Evolutionary conservation across 371 early-diverging fungal genomes (phyloP), one percentile per base, ranked within the genome.

Genomic region (Mortierella sp.): DNA sequence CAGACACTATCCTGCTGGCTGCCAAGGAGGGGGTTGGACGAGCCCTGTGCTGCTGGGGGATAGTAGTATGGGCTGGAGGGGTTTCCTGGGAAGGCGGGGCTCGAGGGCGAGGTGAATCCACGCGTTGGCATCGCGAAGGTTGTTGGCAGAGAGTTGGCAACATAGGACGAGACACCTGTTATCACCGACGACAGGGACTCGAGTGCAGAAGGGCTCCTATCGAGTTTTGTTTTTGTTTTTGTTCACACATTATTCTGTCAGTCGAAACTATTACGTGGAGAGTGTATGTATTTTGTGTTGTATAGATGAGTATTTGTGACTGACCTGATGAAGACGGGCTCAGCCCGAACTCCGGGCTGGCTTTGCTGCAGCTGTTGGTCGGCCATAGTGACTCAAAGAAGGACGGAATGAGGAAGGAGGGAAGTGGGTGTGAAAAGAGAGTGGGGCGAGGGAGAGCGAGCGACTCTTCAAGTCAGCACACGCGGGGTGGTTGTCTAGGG

Each of bases 181-280:
- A 90, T 74, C 43, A 89, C 90, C 19, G 89, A 89, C 13, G 91
- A 90, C 45, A 92, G 77, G 11, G 89, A 89, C 77, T 92, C 92
- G 37, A 92, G 76, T 24, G 91, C 88, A 40, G 92, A 90, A 22
- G 91, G 92, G 73, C 90, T 91, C 73, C 91, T 92, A 50, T 39
- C n/a, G n/a, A n/a, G n/a, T n/a, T n/a, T n/a, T n/a, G n/a, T n/a
- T n/a, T 40, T 4, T 1, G 8, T 29, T 26, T 22, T 9, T 24
- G 22, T 9, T 26, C 9, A 53, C 53, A 31, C 34, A 53, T 48
- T 48, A 14, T 3, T 53, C 26, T 9, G 58, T 58, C 58, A 58
- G 58, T 16, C 58, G 31, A 58, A 19, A 7, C 29, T 52, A 37
- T 40, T 34, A 26, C 31, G 9, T n/a, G 73, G 26, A 43, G 34